These are phyloP conservation scores for Apiospora malaysiana DNA, from an alignment of 2,329 filamentous ascomycete genomes.

Conservation along the genomic window DNA sequence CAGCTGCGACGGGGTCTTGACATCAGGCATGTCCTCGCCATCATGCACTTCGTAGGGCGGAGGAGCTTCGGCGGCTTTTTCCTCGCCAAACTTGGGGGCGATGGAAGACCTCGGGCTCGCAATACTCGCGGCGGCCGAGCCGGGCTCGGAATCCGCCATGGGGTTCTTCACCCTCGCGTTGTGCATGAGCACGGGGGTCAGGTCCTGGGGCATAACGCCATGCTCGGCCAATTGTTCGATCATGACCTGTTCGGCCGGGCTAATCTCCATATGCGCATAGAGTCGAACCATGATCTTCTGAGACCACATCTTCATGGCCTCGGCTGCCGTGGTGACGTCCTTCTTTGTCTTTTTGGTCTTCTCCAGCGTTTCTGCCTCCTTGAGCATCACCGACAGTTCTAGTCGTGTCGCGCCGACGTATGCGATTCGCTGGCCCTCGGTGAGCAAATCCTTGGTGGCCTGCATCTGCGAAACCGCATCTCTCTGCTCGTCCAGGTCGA, in stretches of 20 bases:
- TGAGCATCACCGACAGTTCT: slow-evolving; percentile 78
- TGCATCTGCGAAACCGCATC: slow-evolving; percentile 91
- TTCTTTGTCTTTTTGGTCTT: slow-evolving; percentile 73
- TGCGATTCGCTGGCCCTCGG: slow-evolving; percentile 92
- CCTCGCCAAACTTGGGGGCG: slow-evolving; percentile 43
- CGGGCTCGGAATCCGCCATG: slow-evolving; percentile 58
- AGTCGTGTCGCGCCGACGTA: slow-evolving; percentile 91
- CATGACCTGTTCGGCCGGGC: slow-evolving; percentile 91
- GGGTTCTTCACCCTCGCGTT: slow-evolving; percentile 95
- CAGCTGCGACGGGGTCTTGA: slow-evolving; percentile 82
- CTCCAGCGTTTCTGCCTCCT: slow-evolving; percentile 68
- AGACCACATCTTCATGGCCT: slow-evolving; percentile 91
- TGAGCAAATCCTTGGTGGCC: slow-evolving; percentile 92
- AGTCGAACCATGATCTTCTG: slow-evolving; percentile 98
- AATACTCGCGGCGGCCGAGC: slow-evolving; percentile 33
- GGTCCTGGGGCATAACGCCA: slow-evolving; percentile 82
- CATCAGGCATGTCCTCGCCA: slow-evolving; percentile 75
- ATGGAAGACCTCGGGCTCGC: slow-evolving; percentile 38
- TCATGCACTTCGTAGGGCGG: slow-evolving; percentile 68
- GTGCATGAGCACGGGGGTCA: slow-evolving; percentile 86
- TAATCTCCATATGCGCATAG: slow-evolving; percentile 97
- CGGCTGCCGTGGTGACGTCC: slow-evolving; percentile 69
- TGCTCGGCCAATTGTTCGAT: slow-evolving; percentile 96
- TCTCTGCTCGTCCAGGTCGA: slow-evolving; percentile 80
- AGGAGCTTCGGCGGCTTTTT: slow-evolving; percentile 56